A percentile compares a stretch with the other conserved stretches of the same genome.
phyloP scores from a whole-genome alignment of 129 eudicot species.

The Arctium minus region DNA sequence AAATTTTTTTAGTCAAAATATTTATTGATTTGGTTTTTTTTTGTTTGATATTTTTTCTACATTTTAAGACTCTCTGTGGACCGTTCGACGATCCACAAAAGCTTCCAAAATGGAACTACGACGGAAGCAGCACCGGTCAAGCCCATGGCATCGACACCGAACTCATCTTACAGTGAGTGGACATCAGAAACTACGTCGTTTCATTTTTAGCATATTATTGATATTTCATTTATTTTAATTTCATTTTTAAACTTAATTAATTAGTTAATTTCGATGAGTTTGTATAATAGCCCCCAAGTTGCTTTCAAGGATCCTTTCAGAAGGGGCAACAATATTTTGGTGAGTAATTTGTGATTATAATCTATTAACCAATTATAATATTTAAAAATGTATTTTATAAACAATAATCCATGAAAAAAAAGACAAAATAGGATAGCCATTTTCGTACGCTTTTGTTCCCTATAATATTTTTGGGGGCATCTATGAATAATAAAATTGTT shows the following conservation, averaged over 20 bases:
- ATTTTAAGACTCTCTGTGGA: slow-evolving; percentile 57
- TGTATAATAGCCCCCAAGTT: slow-evolving; percentile 66
- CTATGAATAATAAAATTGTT: too few relatives aligned
- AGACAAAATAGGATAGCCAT: not conserved
- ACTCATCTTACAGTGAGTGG: slow-evolving; percentile 68
- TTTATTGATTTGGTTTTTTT: not conserved
- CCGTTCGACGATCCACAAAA: slow-evolving; percentile 51
- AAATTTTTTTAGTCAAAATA: too few relatives aligned
- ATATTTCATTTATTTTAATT: not conserved
- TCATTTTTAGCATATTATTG: not conserved
- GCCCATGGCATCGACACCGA: slow-evolving; percentile 82
- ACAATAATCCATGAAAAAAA: too few relatives aligned
- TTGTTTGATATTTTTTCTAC: not conserved
- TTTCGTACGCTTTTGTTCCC: not conserved
- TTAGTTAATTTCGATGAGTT: not conserved
- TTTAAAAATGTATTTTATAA: too few relatives aligned
- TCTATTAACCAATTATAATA: not conserved
- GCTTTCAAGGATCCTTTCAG: slow-evolving; percentile 89
- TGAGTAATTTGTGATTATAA: slow-evolving; percentile 20
- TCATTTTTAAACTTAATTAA: not conserved
- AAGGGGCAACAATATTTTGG: slow-evolving; percentile 83
- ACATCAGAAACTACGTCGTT: not conserved
- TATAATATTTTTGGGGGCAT: too few relatives aligned
- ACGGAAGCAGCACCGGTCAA: slow-evolving; percentile 87
- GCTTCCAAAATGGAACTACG: slow-evolving; percentile 94